phyloP scores from a whole-genome alignment of 2,329 filamentous ascomycete species.

The Magnaporthales sp. region DNA sequence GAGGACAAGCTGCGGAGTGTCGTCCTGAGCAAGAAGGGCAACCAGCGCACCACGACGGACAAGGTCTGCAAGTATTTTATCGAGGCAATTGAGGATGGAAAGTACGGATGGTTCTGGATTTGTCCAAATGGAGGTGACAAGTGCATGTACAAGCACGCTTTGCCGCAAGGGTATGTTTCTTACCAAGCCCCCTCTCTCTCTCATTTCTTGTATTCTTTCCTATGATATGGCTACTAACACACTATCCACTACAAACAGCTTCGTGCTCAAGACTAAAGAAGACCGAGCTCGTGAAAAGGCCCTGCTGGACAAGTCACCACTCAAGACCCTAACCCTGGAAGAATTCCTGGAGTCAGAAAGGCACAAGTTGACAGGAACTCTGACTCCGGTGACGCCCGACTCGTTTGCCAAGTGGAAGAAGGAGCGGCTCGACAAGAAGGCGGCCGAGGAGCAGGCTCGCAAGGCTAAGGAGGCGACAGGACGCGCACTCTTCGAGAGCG shows the following conservation, averaged over 20 bases:
- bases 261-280: conserved; percentile 95
- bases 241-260: conserved; percentile 43
- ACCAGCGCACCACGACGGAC: conserved; percentile 89
- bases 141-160: conserved; percentile 96
- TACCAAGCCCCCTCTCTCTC: not conserved
- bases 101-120: conserved; percentile 98
- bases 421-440: conserved; percentile 89
- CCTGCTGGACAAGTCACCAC: conserved; percentile 86
- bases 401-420: conserved; percentile 96
- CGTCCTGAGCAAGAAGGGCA: conserved; percentile 92
- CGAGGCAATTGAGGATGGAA: conserved; percentile 92
- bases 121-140: conserved; percentile 95
- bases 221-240: conserved; percentile 15
- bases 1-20: conserved; percentile 91
- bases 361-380: conserved; percentile 82
- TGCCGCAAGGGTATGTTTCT: conserved; percentile 77
- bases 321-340: conserved; percentile 90
- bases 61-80: conserved; percentile 99
- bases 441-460: conserved; percentile 81
- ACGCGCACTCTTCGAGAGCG: conserved; percentile 90
- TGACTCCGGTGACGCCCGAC: conserved; percentile 91
- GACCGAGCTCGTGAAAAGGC: conserved; percentile 94
- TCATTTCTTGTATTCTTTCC: conserved; percentile 1
- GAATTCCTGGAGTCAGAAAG: conserved; percentile 95
- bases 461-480: conserved; percentile 94